Percentiles rank a stretch among this genome's conserved stretches.
These are phyloP conservation scores for Ceratocystis smalleyi DNA, from an alignment of 2,329 filamentous ascomycete genomes.

Conservation along the genomic window DNA sequence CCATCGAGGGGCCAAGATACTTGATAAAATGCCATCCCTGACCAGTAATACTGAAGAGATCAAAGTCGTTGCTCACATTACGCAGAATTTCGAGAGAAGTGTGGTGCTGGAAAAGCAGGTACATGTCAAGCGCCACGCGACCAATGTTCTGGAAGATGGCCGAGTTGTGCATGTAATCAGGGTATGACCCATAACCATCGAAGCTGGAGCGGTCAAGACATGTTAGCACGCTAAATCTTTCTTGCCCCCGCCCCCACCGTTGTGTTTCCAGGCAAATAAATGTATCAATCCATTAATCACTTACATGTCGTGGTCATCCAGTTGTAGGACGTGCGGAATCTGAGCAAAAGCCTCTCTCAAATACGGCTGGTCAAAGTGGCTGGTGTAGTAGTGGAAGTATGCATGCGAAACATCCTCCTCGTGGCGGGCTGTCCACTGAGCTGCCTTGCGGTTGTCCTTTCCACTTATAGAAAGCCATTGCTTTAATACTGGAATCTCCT, in stretches of 20 bases:
- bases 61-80: slow-evolving; percentile 71
- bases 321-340: slow-evolving; percentile 81
- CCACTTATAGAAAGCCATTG: slow-evolving; percentile 91
- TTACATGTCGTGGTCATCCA: slow-evolving; percentile 97
- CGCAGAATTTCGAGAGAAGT: slow-evolving; percentile 87
- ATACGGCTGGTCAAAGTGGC: slow-evolving; percentile 93
- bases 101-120: slow-evolving; percentile 94
- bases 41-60: slow-evolving; percentile 94
- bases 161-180: slow-evolving; percentile 94
- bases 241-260: background rate
- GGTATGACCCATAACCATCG: slow-evolving; percentile 92
- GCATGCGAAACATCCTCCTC: slow-evolving; percentile 92
- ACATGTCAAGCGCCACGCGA: slow-evolving; percentile 91
- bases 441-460: slow-evolving; percentile 80
- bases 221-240: slow-evolving; percentile 13
- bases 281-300: slow-evolving; percentile 26
- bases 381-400: slow-evolving; percentile 98
- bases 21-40: slow-evolving; percentile 98
- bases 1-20: slow-evolving; percentile 79
- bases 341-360: slow-evolving; percentile 91
- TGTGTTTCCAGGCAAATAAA: background rate
- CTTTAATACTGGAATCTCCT: slow-evolving; percentile 80
- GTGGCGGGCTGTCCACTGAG: slow-evolving; percentile 82
- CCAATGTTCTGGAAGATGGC: slow-evolving; percentile 98
- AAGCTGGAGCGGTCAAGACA: slow-evolving; percentile 41